These are phyloP conservation scores for Protomyces pachydermus DNA, from an alignment of 1,139 yeast species.

Conservation along the genomic window DNA sequence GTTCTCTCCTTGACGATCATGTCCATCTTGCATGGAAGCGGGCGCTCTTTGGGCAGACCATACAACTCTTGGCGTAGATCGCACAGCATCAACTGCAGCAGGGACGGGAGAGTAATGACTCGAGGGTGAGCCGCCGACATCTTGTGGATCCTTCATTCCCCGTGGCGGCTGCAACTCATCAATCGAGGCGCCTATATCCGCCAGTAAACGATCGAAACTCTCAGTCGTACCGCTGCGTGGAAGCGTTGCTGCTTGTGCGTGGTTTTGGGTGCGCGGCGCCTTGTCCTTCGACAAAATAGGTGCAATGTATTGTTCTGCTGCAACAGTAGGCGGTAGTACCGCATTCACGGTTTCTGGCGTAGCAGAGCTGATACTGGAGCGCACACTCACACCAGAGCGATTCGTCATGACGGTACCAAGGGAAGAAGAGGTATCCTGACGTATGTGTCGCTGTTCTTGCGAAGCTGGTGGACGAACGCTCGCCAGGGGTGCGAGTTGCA, in stretches of 20 bases:
- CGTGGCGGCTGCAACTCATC: constrained; percentile 7
- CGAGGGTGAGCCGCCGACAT: constrained; percentile 8
- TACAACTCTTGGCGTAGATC: background rate
- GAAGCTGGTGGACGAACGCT: background rate
- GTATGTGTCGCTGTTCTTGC: background rate
- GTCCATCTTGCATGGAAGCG: background rate
- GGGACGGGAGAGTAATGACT: constrained; percentile 16
- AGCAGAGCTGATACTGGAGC: constrained; percentile 5
- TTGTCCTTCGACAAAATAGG: background rate
- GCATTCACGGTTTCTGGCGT: constrained; percentile 2
- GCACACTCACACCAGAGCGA: constrained; percentile 3
- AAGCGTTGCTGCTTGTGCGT: background rate
- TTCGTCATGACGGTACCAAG: constrained; percentile 16
- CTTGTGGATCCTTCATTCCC: background rate
- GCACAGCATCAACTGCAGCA: background rate
- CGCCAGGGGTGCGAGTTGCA: background rate
- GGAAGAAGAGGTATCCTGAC: constrained; percentile 17
- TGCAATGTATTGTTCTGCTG: background rate
- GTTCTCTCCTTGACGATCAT: background rate
- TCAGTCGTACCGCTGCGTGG: constrained; percentile 12
- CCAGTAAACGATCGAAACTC: constrained; percentile 17
- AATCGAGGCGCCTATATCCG: constrained; percentile 22
- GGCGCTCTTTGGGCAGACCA: background rate
- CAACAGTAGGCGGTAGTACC: background rate
- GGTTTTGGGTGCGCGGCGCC: background rate